Base-by-base conservation (phyloP, 176 grass and related monocot genomes). In the Avena insularis region DNA sequence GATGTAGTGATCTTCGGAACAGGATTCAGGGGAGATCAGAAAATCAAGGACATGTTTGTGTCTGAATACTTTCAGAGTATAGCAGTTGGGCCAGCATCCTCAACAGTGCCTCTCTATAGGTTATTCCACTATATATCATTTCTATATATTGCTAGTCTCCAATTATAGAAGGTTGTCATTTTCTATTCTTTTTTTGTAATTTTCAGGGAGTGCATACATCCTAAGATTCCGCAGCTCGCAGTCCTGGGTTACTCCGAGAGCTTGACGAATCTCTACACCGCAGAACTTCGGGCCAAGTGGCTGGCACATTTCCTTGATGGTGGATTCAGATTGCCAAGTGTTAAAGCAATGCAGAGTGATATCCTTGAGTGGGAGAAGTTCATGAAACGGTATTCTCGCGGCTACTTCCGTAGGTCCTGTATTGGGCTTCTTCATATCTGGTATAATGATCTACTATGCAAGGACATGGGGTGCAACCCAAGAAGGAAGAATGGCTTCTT, bases 211-310 rank as follows among this genome's bases (percentile, higher is more conserved):
- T 87, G 83, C 85, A 91, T 95, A 71, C 90, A 95, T 47, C 93
- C 93, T 10, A 84, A 84, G 35, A 92, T 95, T 56, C 93, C 93
- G 0, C 91, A 93, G 49, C 83, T 95, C 1, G 88, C 79, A 0
- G 58, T 95, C 33, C 45, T 95, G 0, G 93, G 90, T n/a, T 95
- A 95, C 54, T 88, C 85, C 5, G 91, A 95, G 73, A 95, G 93
- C 56, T 38, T 92, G n/a, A 13, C 83, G 5, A 92, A 95, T 61
- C 75, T 95, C 15, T 92, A 92, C 86, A 95, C 91, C 10, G 73
- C 88, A 8, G 91, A 95, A 9, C 20, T 93, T 12, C 45, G 70
- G 4, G 74, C 88, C 17, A 92, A 91, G 47, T 95, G 91, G 93
- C n/a, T 95, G 62, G 73, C 77, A 0, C 79, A 90, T 83, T 90